Percentiles rank a stretch among this genome's conserved stretches.
These are phyloP conservation scores for Apiospora malaysiana DNA, from an alignment of 2,329 filamentous ascomycete species.

Conservation along the genomic window DNA sequence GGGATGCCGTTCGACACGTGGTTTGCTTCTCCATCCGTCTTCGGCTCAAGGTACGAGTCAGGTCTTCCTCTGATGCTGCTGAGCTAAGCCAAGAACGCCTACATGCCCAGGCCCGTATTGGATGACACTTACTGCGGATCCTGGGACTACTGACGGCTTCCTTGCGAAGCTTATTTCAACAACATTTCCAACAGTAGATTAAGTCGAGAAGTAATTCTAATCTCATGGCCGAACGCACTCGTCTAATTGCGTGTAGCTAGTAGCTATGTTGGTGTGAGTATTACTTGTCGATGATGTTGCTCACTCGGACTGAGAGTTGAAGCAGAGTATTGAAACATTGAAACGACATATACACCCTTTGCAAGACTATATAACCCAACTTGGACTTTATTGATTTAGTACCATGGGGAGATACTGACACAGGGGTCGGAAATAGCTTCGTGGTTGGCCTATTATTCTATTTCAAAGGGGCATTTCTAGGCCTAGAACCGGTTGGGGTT, in stretches of 20 bases:
- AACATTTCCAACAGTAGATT: not conserved
- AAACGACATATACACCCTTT: too few species aligned
- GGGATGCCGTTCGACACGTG: slow-evolving; percentile 9
- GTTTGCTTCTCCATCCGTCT: not conserved
- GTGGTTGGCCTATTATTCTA: not conserved
- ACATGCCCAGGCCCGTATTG: slow-evolving; percentile 2
- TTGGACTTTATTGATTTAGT: too few species aligned
- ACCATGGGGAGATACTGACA: too few species aligned
- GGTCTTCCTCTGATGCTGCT: not conserved
- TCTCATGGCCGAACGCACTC: not conserved
- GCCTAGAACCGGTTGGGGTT: not conserved
- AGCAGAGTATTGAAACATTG: too few species aligned
- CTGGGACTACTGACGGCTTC: not conserved
- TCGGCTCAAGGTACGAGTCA: not conserved
- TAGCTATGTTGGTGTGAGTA: too few species aligned
- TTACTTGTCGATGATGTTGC: too few species aligned
- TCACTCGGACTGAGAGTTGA: too few species aligned
- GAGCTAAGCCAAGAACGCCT: slow-evolving; percentile 17
- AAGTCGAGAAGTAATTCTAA: too few species aligned
- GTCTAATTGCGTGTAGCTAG: not conserved
- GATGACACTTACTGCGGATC: slow-evolving; percentile 1
- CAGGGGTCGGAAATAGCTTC: not conserved
- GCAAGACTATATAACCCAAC: too few species aligned
- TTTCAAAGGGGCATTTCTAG: not conserved
- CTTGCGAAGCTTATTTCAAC: slow-evolving; percentile 14